Base-by-base conservation (phyloP, 345 rosid genomes). In the Gossypium longicalyx region DNA sequence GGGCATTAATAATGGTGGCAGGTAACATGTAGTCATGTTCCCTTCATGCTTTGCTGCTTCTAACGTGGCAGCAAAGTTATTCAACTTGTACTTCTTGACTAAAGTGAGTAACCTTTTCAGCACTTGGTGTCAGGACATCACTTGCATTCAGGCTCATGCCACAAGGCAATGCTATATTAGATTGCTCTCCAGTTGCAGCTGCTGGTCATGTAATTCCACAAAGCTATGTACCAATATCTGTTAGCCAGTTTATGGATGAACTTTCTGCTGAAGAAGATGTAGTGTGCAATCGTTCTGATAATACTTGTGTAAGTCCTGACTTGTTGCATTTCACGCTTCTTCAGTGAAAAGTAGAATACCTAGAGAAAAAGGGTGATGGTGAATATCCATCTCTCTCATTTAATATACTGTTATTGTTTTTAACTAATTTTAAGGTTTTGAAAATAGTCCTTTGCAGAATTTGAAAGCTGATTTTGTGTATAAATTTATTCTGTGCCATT, bases 171-270 rank as follows among this genome's bases (percentile, higher is more conserved):
- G 98, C 99, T 61, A 77, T 95, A 82, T 88, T 95, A 82, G 99
- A 95, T 88, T 91, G 98, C 80, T 86, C 97, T 76, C 99, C 93
- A 43, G 85, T 95, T 84, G 90, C 89, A 61, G 93, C 98, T n/a
- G 99, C 95, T 64, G 97, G 99, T 77, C 98, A 95, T 85, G 86
- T 89, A 67, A 91, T 91, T 84, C 94, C 97, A 29, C 99, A 91
- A 48, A 89, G 92, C 83, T 92, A 87, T 84, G 96, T 89, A 56
- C 98, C 96, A 57, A 85, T 95, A 79, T 92, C 99, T 65, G 97
- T 91, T 48, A 95, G 97, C 86, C 98, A 95, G 81, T 95, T 95
- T 83, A 90, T 95, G 99, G 98, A 92, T 79, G 96, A 95, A 77
- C 98, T 95, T 79, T 89, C 97, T 80, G 94, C 97, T 17, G 99